Percentiles rank a stretch among this genome's conserved stretches.
Conservation (phyloP, 257 asterid species). For the Ocimum tenuiflorum region DNA sequence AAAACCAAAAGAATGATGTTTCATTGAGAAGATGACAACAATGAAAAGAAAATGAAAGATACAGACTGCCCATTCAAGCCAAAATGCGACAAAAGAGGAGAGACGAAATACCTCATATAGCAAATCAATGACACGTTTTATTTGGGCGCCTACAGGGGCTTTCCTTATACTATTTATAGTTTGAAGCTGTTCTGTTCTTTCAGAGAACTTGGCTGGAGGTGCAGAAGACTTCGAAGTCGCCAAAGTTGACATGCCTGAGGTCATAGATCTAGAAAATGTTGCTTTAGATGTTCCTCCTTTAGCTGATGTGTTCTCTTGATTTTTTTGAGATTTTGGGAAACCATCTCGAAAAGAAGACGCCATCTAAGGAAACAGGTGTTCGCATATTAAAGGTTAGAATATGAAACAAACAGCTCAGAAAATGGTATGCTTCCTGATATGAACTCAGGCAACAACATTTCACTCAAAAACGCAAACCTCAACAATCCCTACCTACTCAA, state of each 20-base stretch:
- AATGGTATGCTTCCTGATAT: too few relatives aligned
- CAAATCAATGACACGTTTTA: conserved; percentile 80
- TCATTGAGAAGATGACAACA: not conserved
- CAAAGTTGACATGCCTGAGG: conserved; percentile 25
- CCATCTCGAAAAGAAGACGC: too few relatives aligned
- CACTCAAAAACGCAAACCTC: too few relatives aligned
- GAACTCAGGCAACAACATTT: too few relatives aligned
- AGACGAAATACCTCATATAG: conserved; percentile 54
- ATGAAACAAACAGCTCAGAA: too few relatives aligned
- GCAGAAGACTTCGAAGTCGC: conserved; percentile 49
- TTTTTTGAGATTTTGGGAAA: too few relatives aligned
- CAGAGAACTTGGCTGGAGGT: conserved; percentile 64
- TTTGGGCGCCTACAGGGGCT: conserved; percentile 91
- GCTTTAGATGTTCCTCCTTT: conserved; percentile 38
- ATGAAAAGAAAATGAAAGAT: not conserved
- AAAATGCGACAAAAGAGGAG: not conserved
- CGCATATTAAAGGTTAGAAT: too few relatives aligned
- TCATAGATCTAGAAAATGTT: conserved; percentile 32
- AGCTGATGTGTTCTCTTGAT: conserved; percentile 9
- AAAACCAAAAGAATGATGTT: too few relatives aligned
- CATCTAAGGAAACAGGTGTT: too few relatives aligned
- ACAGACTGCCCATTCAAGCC: not conserved
- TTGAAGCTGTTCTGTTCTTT: conserved; percentile 79
- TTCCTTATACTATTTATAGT: conserved; percentile 85
- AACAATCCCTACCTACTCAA: too few relatives aligned